Evolutionary conservation across 1,139 yeast genomes (phyloP), one percentile per base, ranked within the genome.

Genomic region (Hansenula lynferdii): DNA sequence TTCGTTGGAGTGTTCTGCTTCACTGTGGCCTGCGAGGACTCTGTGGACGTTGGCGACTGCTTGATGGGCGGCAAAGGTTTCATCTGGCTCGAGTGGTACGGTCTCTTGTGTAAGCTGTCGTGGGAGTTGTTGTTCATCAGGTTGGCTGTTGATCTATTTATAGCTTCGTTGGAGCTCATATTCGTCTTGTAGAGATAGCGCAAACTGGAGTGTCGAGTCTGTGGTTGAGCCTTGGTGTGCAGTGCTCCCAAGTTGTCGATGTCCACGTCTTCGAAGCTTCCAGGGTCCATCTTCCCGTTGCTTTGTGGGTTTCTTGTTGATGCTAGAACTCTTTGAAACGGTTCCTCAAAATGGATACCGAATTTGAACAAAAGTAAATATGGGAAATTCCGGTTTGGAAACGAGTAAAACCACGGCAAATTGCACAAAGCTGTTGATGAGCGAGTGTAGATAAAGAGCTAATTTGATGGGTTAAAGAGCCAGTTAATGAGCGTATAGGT

Each of bases 181-280:
- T 28, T 38, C 28, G 32, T 37, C n/a, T 24, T 39, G 37, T 43
- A 40, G 19, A 45, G 26, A 20, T 45, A 43, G 4, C 32, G 36
- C n/a, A 39, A 19, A 1, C 45, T 40, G 1, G 43, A 33, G 28
- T 43, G 41, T 3, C 38, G 20, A 12, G 31, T 36, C 8, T 25
- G 37, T 21, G 24, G 24, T 5, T 19, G 12, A 8, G 15, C 7
- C 23, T 10, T 12, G 27, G 5, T 2, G n/a, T n/a, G n/a, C 34
- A 35, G n/a, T 36, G 36, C 2, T 41, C 33, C 15, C 41, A 36
- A n/a, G n/a, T n/a, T n/a, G 17, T 36, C 38, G 33, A 48, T 47
- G 18, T 44, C 47, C 10, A 48, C 44, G 17, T 45, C 50, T 25
- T 48, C 49, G 31, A 49, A 47, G 19, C 26, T 41, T 8, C 44